Conservation (phyloP, 441 rosid species). For the Francoa sonchifolia region DNA sequence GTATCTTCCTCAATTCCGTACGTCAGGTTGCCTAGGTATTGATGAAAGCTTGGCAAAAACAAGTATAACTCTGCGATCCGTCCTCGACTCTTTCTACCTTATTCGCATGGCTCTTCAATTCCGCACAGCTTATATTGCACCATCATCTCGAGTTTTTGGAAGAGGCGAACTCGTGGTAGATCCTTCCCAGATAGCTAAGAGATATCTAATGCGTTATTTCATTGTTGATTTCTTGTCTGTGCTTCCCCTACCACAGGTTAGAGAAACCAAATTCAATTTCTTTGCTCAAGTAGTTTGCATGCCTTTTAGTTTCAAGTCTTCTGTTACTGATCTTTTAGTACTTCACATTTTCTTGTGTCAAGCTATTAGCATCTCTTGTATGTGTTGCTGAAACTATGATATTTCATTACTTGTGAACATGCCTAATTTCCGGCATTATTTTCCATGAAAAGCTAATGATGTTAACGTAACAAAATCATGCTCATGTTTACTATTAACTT, state of each 20-base stretch:
- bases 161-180: conserved; percentile 95
- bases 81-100: conserved; percentile 73
- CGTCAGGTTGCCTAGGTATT: conserved; percentile 48
- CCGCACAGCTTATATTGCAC: conserved; percentile 91
- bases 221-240: conserved; percentile 76
- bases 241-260: conserved; percentile 97
- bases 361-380: too few species aligned
- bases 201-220: conserved; percentile 67
- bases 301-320: too few species aligned
- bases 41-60: conserved; percentile 58
- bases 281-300: too few species aligned
- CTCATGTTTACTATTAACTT: too few species aligned
- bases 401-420: too few species aligned
- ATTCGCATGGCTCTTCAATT: conserved; percentile 81
- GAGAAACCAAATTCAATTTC: too few species aligned
- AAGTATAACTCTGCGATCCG: conserved; percentile 61
- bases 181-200: conserved; percentile 74
- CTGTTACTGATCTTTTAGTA: too few species aligned
- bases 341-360: too few species aligned
- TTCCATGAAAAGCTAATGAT: too few species aligned
- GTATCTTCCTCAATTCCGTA: conserved; percentile 68
- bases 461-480: too few species aligned
- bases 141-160: conserved; percentile 92
- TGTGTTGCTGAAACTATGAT: too few species aligned
- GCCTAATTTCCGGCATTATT: too few species aligned